phyloP scores from a whole-genome alignment of 495 filamentous ascomycete species.

The Diplogelasinospora grovesii region DNA sequence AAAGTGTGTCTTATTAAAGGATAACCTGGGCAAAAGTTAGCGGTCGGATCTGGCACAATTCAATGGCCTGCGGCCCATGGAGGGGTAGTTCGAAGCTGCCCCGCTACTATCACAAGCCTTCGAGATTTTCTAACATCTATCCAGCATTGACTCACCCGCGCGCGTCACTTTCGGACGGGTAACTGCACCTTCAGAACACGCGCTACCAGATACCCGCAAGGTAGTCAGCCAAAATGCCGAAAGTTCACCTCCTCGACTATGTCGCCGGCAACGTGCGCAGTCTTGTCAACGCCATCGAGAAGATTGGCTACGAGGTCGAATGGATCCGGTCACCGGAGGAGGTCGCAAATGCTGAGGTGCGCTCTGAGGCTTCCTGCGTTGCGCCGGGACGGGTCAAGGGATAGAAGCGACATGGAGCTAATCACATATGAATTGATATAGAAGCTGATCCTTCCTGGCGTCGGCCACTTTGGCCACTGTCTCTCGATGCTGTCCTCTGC shows the following conservation, averaged over 20 bases:
- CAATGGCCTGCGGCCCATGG: constrained; percentile 4
- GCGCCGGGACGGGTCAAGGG: too few species aligned
- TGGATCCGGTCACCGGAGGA: constrained; percentile 85
- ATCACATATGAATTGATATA: constrained; percentile 22
- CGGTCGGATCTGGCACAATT: constrained; percentile 20
- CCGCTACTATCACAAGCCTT: neutral
- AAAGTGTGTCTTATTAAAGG: too few species aligned
- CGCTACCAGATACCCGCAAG: too few species aligned
- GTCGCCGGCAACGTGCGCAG: constrained; percentile 83
- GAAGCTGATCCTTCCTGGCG: constrained; percentile 90
- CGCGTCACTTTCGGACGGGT: neutral
- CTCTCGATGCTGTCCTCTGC: constrained; percentile 71
- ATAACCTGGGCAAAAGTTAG: constrained; percentile 21
- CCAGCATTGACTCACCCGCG: constrained; percentile 16
- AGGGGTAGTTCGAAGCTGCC: constrained; percentile 6
- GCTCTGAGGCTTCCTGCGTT: too few species aligned
- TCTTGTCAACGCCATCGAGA: constrained; percentile 94
- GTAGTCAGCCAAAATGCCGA: constrained; percentile 69
- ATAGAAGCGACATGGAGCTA: too few species aligned
- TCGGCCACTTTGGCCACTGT: constrained; percentile 97
- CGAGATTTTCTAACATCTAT: constrained; percentile 6
- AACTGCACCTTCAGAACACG: too few species aligned
- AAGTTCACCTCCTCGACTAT: constrained; percentile 81
- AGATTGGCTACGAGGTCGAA: constrained; percentile 83
- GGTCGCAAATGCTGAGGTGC: constrained; percentile 74